Base-by-base conservation (phyloP, 2,329 filamentous ascomycete species). In the Trichoderma brevicompactum region DNA sequence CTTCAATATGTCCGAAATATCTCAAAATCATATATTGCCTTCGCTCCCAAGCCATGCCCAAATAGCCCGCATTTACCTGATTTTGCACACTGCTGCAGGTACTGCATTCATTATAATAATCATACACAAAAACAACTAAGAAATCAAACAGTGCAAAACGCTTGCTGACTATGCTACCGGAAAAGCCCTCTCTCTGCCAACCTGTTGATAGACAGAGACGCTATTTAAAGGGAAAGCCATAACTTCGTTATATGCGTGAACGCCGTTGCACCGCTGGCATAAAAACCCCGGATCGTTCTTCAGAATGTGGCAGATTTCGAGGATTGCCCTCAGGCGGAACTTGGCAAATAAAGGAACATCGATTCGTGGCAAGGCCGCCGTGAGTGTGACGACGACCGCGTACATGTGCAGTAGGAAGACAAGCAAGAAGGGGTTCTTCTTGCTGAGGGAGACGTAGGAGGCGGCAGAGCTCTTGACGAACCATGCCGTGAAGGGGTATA, bases 401-500 rank as follows among this genome's bases (percentile, higher is more conserved):
- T 63, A 63, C 49, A 63, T 28, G 49, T 63, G 59, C 32, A 63
- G 8, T 1, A 63, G 17, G 6, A 63, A 63, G 12, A 63, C 59
- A 0, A 63, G 28, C 28, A 63, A 19, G 7, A 46, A 50, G 13
- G 59, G 59, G 17, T 28, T 54, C 28, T 54, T 63, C 50, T 43
- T 52, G 59, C 59, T 63, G 49, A 63, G 59, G 19, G 49, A 36
- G 7, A 63, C 49, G 13, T 43, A 63, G 4, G 59, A 63, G 3
- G 59, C 48, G 3, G 59, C 49, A 7, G 59, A 40, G n/a, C 23
- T 63, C 46, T 63, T 63, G 5, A 46, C 59, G 17, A 63, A 63
- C 59, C 59, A 63, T 32, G 59, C 48, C 2, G 59, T 63, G 4
- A 63, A 63, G 12, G 59, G 59, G 13, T 63, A 63, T 15, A 63